Percentiles rank a stretch among this genome's conserved stretches.
Evolutionary conservation across 257 asterid species (phyloP).

Genomic region (Lavandula angustifolia): DNA sequence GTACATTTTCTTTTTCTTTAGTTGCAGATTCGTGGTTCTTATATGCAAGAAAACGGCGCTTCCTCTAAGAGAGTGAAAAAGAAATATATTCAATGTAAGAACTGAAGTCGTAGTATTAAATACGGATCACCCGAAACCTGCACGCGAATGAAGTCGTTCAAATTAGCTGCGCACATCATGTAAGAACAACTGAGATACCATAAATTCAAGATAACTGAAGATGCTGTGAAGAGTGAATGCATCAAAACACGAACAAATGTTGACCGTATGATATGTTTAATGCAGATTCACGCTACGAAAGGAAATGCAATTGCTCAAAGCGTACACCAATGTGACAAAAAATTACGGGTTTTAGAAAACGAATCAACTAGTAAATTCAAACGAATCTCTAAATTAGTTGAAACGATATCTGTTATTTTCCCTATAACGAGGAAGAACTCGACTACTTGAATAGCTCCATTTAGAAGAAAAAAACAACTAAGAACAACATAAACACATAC

Average conservation of each 20-base stretch:
- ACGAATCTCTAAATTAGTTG: slow-evolving; percentile 17
- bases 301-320: background rate
- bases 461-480: background rate
- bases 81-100: slow-evolving; percentile 18
- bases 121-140: slow-evolving; percentile 77
- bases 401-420: slow-evolving; percentile 1
- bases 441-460: slow-evolving; percentile 3
- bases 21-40: slow-evolving; percentile 15
- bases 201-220: background rate
- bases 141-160: slow-evolving; percentile 24
- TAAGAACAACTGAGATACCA: background rate
- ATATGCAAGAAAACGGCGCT: slow-evolving; percentile 26
- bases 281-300: background rate
- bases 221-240: background rate
- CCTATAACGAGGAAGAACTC: background rate
- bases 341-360: background rate
- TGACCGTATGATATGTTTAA: background rate
- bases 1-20: slow-evolving; percentile 51
- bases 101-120: slow-evolving; percentile 22
- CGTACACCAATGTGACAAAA: background rate
- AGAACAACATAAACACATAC: background rate
- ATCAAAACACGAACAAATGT: slow-evolving; percentile 1
- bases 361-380: slow-evolving; percentile 14
- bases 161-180: slow-evolving; percentile 9
- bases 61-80: slow-evolving; percentile 21